Evolutionary conservation across 2,329 filamentous ascomycete genomes (phyloP).

Genomic region (Didymellaceae sp.): DNA sequence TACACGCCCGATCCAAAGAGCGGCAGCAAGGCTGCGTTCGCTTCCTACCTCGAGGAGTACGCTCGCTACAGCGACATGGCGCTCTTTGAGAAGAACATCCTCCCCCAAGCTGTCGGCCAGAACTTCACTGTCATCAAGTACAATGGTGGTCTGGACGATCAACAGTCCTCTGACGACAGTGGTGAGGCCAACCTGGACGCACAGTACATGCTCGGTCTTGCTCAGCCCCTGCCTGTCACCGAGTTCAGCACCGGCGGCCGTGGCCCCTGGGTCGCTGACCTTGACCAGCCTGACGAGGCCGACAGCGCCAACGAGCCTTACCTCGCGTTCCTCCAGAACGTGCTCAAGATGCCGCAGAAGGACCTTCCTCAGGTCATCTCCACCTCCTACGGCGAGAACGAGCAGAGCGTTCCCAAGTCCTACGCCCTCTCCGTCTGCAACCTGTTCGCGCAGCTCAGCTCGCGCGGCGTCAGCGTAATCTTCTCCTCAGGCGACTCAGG

Average conservation of each 20-base stretch:
- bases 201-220: slow-evolving; percentile 64
- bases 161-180: slow-evolving; percentile 30
- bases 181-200: slow-evolving; percentile 68
- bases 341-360: slow-evolving; percentile 59
- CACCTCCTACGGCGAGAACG: slow-evolving; percentile 71
- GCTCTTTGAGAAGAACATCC: slow-evolving; percentile 50
- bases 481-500: slow-evolving; percentile 68
- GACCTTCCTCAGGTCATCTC: slow-evolving; percentile 66
- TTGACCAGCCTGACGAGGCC: slow-evolving; percentile 47
- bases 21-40: slow-evolving; percentile 59
- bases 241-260: slow-evolving; percentile 67
- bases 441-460: slow-evolving; percentile 68
- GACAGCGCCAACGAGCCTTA: slow-evolving; percentile 71
- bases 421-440: slow-evolving; percentile 70
- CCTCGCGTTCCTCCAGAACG: slow-evolving; percentile 64
- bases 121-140: slow-evolving; percentile 52
- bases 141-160: slow-evolving; percentile 34
- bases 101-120: slow-evolving; percentile 45
- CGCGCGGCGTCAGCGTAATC: slow-evolving; percentile 68
- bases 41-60: slow-evolving; percentile 60
- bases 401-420: slow-evolving; percentile 65
- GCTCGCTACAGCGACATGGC: slow-evolving; percentile 57
- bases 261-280: slow-evolving; percentile 59
- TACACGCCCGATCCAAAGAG: slow-evolving; percentile 54
- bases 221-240: slow-evolving; percentile 59